Evolutionary conservation across 2,329 filamentous ascomycete species (phyloP).

Genomic region (Microcera coccophila): DNA sequence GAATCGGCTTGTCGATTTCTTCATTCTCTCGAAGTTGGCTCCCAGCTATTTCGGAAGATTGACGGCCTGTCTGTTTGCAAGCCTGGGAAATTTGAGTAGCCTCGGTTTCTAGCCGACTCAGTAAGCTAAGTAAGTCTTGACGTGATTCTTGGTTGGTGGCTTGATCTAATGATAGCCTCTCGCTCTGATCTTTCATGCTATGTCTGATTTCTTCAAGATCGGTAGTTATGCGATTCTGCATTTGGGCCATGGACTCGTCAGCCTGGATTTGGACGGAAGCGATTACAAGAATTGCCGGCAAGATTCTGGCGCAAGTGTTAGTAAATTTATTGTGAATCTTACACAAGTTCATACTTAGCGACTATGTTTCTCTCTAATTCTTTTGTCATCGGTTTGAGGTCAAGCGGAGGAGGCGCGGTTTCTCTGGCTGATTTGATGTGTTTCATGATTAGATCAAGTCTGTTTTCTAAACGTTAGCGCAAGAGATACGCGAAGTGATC

Average conservation of each 20-base stretch:
- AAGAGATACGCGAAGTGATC: no score
- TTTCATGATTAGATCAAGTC: constrained; percentile 14
- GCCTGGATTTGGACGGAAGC: constrained; percentile 9
- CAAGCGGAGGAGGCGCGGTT: neutral
- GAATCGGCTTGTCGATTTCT: constrained; percentile 1
- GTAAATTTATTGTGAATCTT: neutral
- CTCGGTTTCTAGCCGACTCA: constrained; percentile 9
- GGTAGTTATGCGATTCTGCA: constrained; percentile 3
- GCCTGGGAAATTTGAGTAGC: constrained; percentile 8
- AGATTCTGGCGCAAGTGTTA: constrained; percentile 9
- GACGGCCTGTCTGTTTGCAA: constrained; percentile 15
- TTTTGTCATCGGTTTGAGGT: constrained; percentile 8
- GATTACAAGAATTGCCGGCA: constrained; percentile 13
- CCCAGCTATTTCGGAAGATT: constrained; percentile 10
- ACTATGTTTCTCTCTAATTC: constrained; percentile 16
- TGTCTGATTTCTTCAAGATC: constrained; percentile 10
- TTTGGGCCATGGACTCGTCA: constrained; percentile 6
- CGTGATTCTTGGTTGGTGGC: constrained; percentile 1
- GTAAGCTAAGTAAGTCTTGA: constrained; percentile 4
- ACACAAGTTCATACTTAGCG: constrained; percentile 10
- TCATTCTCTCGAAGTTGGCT: constrained; percentile 2
- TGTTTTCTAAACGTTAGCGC: constrained; percentile 1
- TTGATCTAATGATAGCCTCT: constrained; percentile 1
- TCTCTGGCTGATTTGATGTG: constrained; percentile 3
- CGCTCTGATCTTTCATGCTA: constrained; percentile 1